Conservation (phyloP, 2,329 filamentous ascomycete species). For the Alternaria novae-zelandiae region DNA sequence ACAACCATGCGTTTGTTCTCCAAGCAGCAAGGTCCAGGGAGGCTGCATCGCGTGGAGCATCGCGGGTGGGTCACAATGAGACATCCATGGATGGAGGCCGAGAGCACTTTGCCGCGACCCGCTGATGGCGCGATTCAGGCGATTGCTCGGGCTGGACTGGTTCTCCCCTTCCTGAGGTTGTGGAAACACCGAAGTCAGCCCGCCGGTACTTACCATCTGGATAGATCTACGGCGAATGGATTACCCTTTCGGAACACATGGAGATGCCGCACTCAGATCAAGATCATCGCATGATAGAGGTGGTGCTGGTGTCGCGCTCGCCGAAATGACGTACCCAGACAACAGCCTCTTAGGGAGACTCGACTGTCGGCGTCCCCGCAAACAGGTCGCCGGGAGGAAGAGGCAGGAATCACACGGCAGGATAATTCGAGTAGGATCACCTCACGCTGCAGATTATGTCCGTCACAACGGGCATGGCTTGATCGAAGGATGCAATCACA, state of each 20-base stretch:
- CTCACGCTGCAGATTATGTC: conserved; percentile 13
- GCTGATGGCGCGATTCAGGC: conserved; percentile 13
- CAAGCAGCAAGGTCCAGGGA: background rate
- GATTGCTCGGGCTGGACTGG: conserved; percentile 6
- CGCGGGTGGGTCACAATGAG: conserved; percentile 6
- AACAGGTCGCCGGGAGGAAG: conserved; percentile 10
- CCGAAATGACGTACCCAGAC: conserved; percentile 2
- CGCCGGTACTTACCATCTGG: background rate
- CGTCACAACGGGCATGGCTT: conserved; percentile 14
- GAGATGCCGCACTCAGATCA: background rate
- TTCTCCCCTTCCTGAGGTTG: background rate
- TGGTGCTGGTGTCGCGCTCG: background rate
- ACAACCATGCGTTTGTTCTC: background rate
- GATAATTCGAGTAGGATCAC: conserved; percentile 5
- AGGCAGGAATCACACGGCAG: conserved; percentile 7
- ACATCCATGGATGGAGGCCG: conserved; percentile 3
- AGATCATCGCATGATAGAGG: background rate
- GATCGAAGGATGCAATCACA: conserved; percentile 4
- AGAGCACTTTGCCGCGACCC: conserved; percentile 16
- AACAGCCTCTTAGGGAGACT: background rate
- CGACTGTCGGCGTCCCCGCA: conserved; percentile 7
- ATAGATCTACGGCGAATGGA: background rate
- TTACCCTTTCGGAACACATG: background rate
- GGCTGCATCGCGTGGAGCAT: conserved; percentile 10
- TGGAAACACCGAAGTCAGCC: conserved; percentile 1